phyloP scores from a whole-genome alignment of 352 stramenopile genomes.

The Globisporangium spinosum region DNA sequence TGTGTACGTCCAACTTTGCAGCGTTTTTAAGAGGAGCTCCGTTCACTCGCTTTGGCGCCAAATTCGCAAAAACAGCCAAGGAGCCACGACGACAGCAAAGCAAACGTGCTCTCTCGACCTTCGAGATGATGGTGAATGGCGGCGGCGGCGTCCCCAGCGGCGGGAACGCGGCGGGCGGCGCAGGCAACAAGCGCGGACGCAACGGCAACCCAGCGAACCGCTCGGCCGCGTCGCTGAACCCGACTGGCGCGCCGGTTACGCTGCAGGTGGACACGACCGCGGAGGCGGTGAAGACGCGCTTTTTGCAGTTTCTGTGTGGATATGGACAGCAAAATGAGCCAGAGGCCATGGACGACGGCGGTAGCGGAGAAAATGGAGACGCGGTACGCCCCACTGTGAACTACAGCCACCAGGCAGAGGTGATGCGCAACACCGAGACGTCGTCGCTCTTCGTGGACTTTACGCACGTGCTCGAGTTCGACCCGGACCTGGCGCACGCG shows the following conservation, averaged over 20 bases:
- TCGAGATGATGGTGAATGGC: slow-evolving; percentile 18
- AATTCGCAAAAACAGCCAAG: not conserved
- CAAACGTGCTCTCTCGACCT: not conserved
- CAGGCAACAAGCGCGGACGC: slow-evolving; percentile 38
- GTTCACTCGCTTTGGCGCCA: slow-evolving; percentile 7
- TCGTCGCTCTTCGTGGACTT: slow-evolving; percentile 88
- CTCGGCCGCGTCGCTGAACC: slow-evolving; percentile 31
- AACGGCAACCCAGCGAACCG: slow-evolving; percentile 22
- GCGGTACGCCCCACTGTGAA: slow-evolving; percentile 38
- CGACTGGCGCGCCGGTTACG: slow-evolving; percentile 37
- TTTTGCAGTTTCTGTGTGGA: slow-evolving; percentile 78
- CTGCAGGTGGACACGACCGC: slow-evolving; percentile 68
- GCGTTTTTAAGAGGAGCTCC: too few relatives aligned
- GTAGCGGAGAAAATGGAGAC: slow-evolving; percentile 16
- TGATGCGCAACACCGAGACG: slow-evolving; percentile 86
- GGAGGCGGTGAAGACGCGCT: slow-evolving; percentile 79
- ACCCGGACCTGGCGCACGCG: slow-evolving; percentile 74
- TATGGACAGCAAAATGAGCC: slow-evolving; percentile 48
- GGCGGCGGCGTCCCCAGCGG: slow-evolving; percentile 6
- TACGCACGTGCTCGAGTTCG: slow-evolving; percentile 78
- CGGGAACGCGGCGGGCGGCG: slow-evolving; percentile 6
- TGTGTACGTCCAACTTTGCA: too few relatives aligned
- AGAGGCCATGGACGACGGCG: slow-evolving; percentile 7
- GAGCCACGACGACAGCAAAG: not conserved
- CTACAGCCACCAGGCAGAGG: slow-evolving; percentile 81